Evolutionary conservation across 2,329 filamentous ascomycete species (phyloP), one percentile per base, ranked within the genome.

Genomic region (Diaporthe vaccinii): DNA sequence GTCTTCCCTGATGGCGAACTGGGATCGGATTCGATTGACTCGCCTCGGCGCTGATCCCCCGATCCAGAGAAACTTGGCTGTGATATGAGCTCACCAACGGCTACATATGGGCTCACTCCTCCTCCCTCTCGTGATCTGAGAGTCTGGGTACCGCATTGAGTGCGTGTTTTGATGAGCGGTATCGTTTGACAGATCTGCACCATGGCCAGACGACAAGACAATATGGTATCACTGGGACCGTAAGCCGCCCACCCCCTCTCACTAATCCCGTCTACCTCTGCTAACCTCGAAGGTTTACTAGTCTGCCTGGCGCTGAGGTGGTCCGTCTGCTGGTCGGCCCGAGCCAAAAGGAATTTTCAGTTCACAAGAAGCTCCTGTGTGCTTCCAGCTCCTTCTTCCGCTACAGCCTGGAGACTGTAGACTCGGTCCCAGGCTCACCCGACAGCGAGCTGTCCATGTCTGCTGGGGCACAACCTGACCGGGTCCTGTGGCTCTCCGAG

Each of bases 301-400:
- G 76, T 74, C 72, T 76, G 71, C 71, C 53, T 59, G 74, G 71
- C 55, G 76, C 76, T 57, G 74, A 79, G 72, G 39, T 80, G 44
- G 79, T 80, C 31, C 86, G 82, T 9, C 80, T 88, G 46, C 82
- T 87, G 71, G 83, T 88, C 75, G 87, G 87, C 5, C 81, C 84
- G 55, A 84, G 84, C 58, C 81, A 86, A 74, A 80, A 81, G 14
- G 82, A 84, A 72, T 88, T 88, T 79, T 80, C 80, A 58, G 81
- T 88, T 74, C 84, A 87, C 80, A 84, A 83, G 77, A 83, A 83
- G 55, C 85, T 88, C 17, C 83, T 91, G 31, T 87, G 85, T 78
- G 82, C 84, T 53, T 83, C 84, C 34, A 88, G 87, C 36, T 78
- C 83, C 53, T 89, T 88, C 80, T 90, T 90, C 82, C 81, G 83